A percentile compares a stretch with the other conserved stretches of the same genome.
These are phyloP conservation scores for Haplosporangium sp. DNA, from an alignment of 371 early-diverging fungal genomes.

Conservation along the genomic window DNA sequence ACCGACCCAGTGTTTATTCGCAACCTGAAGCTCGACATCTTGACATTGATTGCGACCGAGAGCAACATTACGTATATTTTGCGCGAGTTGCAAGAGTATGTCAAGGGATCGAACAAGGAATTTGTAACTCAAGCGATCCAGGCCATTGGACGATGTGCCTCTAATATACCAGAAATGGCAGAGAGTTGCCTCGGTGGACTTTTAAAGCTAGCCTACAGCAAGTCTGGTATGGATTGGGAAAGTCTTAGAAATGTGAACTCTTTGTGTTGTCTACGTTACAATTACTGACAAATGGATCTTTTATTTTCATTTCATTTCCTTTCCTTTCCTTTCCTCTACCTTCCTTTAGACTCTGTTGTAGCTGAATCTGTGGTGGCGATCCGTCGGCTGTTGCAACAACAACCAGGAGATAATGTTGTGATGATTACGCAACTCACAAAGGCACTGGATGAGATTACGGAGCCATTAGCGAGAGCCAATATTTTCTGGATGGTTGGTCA, in stretches of 20 bases:
- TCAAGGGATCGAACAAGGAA: slow-evolving; percentile 75
- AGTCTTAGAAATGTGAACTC: too few relatives aligned
- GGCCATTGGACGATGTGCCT: slow-evolving; percentile 78
- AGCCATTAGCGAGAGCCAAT: slow-evolving; percentile 72
- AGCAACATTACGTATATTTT: slow-evolving; percentile 64
- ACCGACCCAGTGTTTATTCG: slow-evolving; percentile 84
- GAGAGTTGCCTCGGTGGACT: slow-evolving; percentile 70
- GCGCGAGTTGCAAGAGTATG: slow-evolving; percentile 71
- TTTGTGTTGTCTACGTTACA: too few relatives aligned
- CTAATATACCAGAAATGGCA: slow-evolving; percentile 68
- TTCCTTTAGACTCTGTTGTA: slow-evolving; percentile 72
- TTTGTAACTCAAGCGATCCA: slow-evolving; percentile 79
- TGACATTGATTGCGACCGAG: slow-evolving; percentile 76
- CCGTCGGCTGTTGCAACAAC: slow-evolving; percentile 74
- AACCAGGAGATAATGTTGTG: slow-evolving; percentile 61
- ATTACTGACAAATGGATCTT: too few relatives aligned
- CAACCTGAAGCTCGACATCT: slow-evolving; percentile 85
- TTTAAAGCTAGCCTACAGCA: slow-evolving; percentile 75
- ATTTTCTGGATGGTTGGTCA: slow-evolving; percentile 91
- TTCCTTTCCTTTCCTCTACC: neutral
- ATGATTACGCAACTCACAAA: slow-evolving; percentile 76
- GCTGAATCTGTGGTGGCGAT: slow-evolving; percentile 84
- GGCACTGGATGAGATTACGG: slow-evolving; percentile 72
- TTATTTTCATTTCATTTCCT: neutral
- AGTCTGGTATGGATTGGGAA: slow-evolving; percentile 78